phyloP scores from a whole-genome alignment of 768 basidiomycete genomes.

The Boletus speciosus region DNA sequence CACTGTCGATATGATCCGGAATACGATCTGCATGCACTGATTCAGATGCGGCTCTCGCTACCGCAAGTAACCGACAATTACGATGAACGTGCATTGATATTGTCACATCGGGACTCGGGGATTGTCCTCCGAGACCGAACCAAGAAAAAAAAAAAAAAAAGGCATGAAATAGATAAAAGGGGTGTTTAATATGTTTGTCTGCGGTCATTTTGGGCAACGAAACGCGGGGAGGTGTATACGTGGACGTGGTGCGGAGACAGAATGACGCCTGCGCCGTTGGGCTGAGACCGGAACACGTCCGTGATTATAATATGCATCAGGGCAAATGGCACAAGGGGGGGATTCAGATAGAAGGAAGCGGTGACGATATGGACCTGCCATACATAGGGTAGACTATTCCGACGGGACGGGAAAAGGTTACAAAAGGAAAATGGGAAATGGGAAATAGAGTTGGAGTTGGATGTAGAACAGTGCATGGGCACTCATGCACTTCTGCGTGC shows the following conservation, averaged over 20 bases:
- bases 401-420: not conserved
- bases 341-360: too few species aligned
- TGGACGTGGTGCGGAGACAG: not conserved
- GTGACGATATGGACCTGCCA: not conserved
- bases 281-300: not conserved
- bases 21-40: too few species aligned
- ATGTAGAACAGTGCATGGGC: not conserved
- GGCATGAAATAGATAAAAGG: not conserved
- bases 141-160: too few species aligned
- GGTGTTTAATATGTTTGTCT: too few species aligned
- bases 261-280: not conserved
- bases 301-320: not conserved
- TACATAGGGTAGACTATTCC: not conserved
- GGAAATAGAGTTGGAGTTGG: not conserved
- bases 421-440: not conserved
- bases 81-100: too few species aligned
- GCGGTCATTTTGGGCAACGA: not conserved
- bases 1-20: too few species aligned
- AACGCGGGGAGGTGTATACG: not conserved
- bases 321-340: too few species aligned
- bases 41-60: too few species aligned
- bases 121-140: too few species aligned
- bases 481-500: not conserved
- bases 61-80: too few species aligned
- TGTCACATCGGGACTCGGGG: too few species aligned